Conservation (phyloP, 768 basidiomycete genomes). For the Macrolepiota albuminosa region DNA sequence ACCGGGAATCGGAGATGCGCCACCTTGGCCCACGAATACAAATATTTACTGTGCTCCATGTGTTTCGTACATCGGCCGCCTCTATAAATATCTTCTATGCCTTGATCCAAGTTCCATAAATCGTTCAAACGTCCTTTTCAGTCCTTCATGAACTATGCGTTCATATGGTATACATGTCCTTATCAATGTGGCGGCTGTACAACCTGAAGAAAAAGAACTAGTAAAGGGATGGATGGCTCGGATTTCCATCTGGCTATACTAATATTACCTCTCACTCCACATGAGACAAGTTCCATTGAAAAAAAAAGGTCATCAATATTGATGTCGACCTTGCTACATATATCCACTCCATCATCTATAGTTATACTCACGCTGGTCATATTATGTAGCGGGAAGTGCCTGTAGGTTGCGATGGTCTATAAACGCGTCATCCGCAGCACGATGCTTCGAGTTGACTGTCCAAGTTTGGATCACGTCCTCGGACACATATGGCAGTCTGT, state of each 20-base stretch:
- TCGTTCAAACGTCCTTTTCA: neutral
- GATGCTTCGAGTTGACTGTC: neutral
- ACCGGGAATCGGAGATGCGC: neutral
- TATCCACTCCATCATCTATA: too few species aligned
- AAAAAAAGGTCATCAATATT: neutral
- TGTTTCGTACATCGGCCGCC: too few species aligned
- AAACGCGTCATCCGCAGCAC: neutral
- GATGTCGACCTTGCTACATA: neutral
- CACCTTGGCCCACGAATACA: neutral
- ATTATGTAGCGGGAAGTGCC: neutral
- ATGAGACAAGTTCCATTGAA: neutral
- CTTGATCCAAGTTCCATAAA: neutral
- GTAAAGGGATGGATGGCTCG: neutral
- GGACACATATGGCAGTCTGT: neutral
- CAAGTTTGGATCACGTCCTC: neutral
- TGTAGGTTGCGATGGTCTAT: neutral
- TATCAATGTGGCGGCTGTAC: neutral
- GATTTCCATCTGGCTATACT: neutral
- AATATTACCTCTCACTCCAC: neutral
- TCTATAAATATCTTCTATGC: neutral
- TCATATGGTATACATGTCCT: too few species aligned
- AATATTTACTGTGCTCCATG: neutral
- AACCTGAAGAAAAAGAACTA: neutral
- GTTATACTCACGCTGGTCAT: neutral
- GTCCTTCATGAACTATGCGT: neutral